phyloP scores from a whole-genome alignment of 2,329 filamentous ascomycete species.

The Aspergillus jensenii region DNA sequence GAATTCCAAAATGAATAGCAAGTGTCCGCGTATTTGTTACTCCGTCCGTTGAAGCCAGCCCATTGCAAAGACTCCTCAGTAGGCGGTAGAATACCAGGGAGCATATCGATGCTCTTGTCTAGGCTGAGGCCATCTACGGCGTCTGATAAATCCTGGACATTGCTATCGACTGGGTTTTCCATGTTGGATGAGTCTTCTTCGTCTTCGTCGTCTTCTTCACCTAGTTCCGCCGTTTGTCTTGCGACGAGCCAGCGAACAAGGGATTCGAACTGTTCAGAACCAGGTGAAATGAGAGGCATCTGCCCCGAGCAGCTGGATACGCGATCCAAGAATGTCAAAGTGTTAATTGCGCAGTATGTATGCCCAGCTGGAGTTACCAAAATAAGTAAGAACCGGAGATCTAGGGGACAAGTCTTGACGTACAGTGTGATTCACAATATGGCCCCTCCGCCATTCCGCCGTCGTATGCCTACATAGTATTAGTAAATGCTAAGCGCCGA shows the following conservation, averaged over 20 bases:
- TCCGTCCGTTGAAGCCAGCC: constrained; percentile 84
- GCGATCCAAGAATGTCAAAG: constrained; percentile 72
- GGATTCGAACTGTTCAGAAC: constrained; percentile 32
- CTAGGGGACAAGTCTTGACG: constrained; percentile 21
- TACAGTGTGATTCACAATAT: constrained; percentile 80
- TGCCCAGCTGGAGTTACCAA: constrained; percentile 67
- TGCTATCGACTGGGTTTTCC: constrained; percentile 6
- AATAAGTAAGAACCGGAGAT: constrained; percentile 15
- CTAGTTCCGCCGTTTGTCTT: constrained; percentile 63
- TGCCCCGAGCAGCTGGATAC: constrained; percentile 43
- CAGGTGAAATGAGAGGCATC: constrained; percentile 26
- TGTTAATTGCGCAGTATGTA: constrained; percentile 82
- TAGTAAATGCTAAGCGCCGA: constrained; percentile 23
- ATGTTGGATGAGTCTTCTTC: not conserved
- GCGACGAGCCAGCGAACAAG: constrained; percentile 59
- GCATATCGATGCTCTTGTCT: constrained; percentile 25
- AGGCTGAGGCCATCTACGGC: constrained; percentile 16
- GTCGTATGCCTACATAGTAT: constrained; percentile 66
- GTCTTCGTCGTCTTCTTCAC: constrained; percentile 41
- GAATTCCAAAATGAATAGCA: constrained; percentile 95
- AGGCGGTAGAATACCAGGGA: constrained; percentile 26
- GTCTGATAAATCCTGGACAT: constrained; percentile 3
- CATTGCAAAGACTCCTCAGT: constrained; percentile 43
- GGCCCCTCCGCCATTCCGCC: constrained; percentile 78
- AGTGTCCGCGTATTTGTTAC: constrained; percentile 89